phyloP scores from a whole-genome alignment of 2,329 filamentous ascomycete genomes.

The Calonectria pseudoturangicola region DNA sequence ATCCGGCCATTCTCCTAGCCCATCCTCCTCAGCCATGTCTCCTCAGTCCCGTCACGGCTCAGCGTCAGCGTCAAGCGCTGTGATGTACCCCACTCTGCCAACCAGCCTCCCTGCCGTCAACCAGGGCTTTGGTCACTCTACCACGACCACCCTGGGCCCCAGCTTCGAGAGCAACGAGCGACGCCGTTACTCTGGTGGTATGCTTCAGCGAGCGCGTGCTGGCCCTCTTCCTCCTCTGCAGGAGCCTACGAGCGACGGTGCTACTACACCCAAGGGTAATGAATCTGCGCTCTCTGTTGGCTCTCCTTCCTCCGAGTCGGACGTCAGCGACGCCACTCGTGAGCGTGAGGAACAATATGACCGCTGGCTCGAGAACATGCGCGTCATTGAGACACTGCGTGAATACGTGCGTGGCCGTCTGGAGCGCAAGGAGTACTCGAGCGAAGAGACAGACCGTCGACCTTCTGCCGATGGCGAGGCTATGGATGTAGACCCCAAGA shows the following conservation, averaged over 20 bases:
- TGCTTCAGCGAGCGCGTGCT: constrained; percentile 76
- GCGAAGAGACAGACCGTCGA: constrained; percentile 52
- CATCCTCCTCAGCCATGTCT: constrained; percentile 82
- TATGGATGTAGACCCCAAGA: constrained; percentile 62
- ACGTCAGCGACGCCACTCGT: constrained; percentile 69
- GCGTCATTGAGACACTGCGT: constrained; percentile 77
- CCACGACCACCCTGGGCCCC: constrained; percentile 82
- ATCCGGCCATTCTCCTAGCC: constrained; percentile 84
- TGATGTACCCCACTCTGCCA: constrained; percentile 83
- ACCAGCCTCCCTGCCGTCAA: constrained; percentile 76
- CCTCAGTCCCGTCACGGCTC: constrained; percentile 78
- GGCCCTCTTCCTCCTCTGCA: constrained; percentile 63
- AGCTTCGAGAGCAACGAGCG: constrained; percentile 78
- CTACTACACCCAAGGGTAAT: constrained; percentile 65
- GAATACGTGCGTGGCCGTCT: constrained; percentile 75
- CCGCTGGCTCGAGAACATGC: constrained; percentile 79
- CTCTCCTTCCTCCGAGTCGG: constrained; percentile 74
- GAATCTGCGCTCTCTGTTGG: constrained; percentile 67
- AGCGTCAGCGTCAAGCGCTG: constrained; percentile 71
- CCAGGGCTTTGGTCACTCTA: constrained; percentile 81
- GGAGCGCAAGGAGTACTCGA: constrained; percentile 72
- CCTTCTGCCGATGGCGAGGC: constrained; percentile 53
- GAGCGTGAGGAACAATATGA: constrained; percentile 79
- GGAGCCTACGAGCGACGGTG: constrained; percentile 60
- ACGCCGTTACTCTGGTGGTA: constrained; percentile 79